Percentiles rank a stretch among this genome's conserved stretches.
phyloP scores from a whole-genome alignment of 768 basidiomycete species.

The Pleurotus sapidus region DNA sequence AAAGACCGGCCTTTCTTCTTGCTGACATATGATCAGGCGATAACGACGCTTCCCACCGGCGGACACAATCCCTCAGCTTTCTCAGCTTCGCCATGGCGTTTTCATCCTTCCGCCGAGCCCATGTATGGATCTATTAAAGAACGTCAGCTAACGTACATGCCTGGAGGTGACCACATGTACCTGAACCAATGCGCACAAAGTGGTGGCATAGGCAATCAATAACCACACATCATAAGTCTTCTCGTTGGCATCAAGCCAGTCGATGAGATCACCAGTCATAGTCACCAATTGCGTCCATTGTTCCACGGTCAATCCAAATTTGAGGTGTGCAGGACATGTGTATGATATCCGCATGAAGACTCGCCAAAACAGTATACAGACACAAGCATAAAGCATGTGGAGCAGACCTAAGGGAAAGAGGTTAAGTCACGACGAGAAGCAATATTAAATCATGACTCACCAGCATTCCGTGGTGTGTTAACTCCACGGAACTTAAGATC shows the following conservation, averaged over 20 bases:
- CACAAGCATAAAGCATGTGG: constrained; percentile 83
- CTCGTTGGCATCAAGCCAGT: constrained; percentile 87
- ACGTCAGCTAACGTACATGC: constrained; percentile 4
- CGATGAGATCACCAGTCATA: constrained; percentile 77
- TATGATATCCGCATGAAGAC: constrained; percentile 99
- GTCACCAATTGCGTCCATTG: constrained; percentile 74
- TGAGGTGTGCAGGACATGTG: constrained; percentile 84
- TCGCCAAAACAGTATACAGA: constrained; percentile 96
- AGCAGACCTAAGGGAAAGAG: constrained; percentile 59
- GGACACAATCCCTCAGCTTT: constrained; percentile 80
- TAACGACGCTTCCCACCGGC: constrained; percentile 83
- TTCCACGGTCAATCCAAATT: constrained; percentile 78
- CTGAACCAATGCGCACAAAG: constrained; percentile 89
- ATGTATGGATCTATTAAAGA: constrained; percentile 80
- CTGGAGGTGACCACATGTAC: constrained; percentile 35
- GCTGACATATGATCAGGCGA: constrained; percentile 95
- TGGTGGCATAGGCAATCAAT: constrained; percentile 82
- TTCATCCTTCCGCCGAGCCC: constrained; percentile 78
- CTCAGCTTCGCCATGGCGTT: constrained; percentile 73
- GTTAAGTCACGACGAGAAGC: background rate
- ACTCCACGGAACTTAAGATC: constrained; percentile 75
- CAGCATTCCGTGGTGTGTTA: constrained; percentile 62
- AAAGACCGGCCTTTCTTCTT: constrained; percentile 71
- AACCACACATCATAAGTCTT: constrained; percentile 84
- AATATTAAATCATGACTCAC: constrained; percentile 35